Evolutionary conservation across 345 rosid species (phyloP), one percentile per base, ranked within the genome.

Genomic region (thale cress (Arabidopsis thaliana)): DNA sequence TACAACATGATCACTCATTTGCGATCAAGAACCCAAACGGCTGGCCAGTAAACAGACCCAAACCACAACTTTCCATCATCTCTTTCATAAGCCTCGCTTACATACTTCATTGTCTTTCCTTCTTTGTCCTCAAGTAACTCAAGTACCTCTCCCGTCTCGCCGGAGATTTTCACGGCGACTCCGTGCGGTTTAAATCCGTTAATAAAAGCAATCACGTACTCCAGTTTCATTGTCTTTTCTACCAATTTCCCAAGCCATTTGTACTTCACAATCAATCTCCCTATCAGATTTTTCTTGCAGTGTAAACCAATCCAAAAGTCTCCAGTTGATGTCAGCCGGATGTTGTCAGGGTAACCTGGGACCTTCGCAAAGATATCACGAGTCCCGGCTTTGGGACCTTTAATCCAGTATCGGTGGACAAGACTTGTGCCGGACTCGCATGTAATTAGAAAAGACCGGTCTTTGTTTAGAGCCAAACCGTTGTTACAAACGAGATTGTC

Each of bases 391-490:
- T 78, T 75, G 6, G 84, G 82, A 30, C 82, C 77, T 38, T 64
- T 73, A 16, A 87, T 85, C 84, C 86, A 79, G 13, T 72, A 67
- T 62, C 86, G 82, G 13, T 74, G 73, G 60, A 89, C 81, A 36
- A 73, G 37, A 34, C 81, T 20, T 1, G 67, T 75, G 6, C 64
- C 8, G 0, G 87, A 74, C 70, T 89, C 92, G 0, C 84, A 83
- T 23, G 88, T 60, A 8, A 87, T 71, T 55, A 86, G 28, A 30
- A 85, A 87, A 5, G 84, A 71, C 12, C 74, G 67, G n/a, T 88
- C 91, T 60, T 82, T 85, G 84, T 85, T 85, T 41, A 87, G 40
- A 1, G 93, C 84, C 10, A 86, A 82, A 9, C 96, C 93, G 60
- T 89, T 89, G 53, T 88, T 83, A 55, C 87, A 80, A 36, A 79